Percentiles rank a stretch among this genome's conserved stretches.
phyloP scores from a whole-genome alignment of 2,329 filamentous ascomycete genomes.

The Chaetomiaceae sp. region DNA sequence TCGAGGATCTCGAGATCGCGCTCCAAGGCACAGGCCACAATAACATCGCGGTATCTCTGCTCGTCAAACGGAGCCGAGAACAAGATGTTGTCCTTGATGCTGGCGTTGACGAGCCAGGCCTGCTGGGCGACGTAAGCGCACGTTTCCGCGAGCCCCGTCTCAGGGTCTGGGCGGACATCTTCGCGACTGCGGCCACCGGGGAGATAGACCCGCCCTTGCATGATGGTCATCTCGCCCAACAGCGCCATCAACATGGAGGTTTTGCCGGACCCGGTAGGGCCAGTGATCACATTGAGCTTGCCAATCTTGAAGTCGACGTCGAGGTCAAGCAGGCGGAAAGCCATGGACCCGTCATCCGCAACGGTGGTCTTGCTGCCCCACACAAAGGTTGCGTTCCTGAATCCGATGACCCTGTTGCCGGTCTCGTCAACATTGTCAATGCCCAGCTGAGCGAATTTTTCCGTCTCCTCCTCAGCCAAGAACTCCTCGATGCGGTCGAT shows the following conservation, averaged over 20 bases:
- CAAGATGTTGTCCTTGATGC: constrained; percentile 91
- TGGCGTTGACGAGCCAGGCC: constrained; percentile 94
- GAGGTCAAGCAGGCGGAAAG: constrained; percentile 79
- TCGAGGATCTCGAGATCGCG: constrained; percentile 90
- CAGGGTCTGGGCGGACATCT: constrained; percentile 74
- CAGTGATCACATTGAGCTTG: constrained; percentile 86
- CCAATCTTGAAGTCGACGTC: constrained; percentile 79
- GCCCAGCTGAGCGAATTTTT: constrained; percentile 84
- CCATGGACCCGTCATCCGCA: constrained; percentile 61
- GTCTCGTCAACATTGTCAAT: constrained; percentile 63
- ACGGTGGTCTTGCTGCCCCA: constrained; percentile 73
- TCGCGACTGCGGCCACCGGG: constrained; percentile 83
- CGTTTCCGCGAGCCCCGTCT: constrained; percentile 83
- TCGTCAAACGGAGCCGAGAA: constrained; percentile 80
- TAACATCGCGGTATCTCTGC: constrained; percentile 78
- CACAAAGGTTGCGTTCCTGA: constrained; percentile 78
- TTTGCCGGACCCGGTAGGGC: constrained; percentile 91
- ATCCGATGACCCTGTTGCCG: constrained; percentile 73
- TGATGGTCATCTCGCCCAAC: constrained; percentile 88
- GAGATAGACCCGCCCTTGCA: constrained; percentile 76
- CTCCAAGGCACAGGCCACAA: constrained; percentile 85
- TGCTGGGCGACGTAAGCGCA: constrained; percentile 96
- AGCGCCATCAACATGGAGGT: constrained; percentile 94
- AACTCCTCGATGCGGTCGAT: constrained; percentile 96
- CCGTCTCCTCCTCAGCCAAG: constrained; percentile 86